Conservation (phyloP, 1,284 basidiomycete species). For the Irpex lacteus region DNA sequence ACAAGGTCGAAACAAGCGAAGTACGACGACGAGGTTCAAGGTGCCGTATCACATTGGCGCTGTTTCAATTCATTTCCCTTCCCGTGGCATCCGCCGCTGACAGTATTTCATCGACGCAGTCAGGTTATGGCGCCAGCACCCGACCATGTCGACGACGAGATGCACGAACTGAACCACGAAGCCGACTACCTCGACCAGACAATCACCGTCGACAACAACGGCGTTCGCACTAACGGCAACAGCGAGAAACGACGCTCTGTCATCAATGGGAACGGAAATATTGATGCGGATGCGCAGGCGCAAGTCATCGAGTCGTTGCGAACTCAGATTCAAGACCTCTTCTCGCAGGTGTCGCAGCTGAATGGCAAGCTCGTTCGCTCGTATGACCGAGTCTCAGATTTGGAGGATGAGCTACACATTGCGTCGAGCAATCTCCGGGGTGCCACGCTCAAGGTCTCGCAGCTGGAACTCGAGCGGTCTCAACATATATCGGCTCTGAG, state of each 20-base stretch:
- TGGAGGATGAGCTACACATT: constrained; percentile 88
- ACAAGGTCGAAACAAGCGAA: too few relatives aligned
- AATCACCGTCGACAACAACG: constrained; percentile 20
- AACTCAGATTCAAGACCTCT: constrained; percentile 80
- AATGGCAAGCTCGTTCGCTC: constrained; percentile 91
- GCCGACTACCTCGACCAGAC: constrained; percentile 31
- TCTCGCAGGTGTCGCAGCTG: constrained; percentile 86
- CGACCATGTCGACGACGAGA: constrained; percentile 24
- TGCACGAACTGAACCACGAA: constrained; percentile 31
- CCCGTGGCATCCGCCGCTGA: neutral
- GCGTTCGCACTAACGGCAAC: constrained; percentile 23
- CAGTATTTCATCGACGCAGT: neutral
- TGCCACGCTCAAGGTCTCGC: constrained; percentile 60
- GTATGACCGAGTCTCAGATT: constrained; percentile 88
- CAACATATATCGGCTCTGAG: constrained; percentile 79
- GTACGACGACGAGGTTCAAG: neutral
- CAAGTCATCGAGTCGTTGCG: constrained; percentile 79
- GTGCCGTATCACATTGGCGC: neutral
- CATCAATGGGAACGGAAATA: constrained; percentile 11
- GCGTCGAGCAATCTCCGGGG: constrained; percentile 54
- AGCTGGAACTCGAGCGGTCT: constrained; percentile 73
- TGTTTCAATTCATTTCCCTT: neutral
- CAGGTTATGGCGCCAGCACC: constrained; percentile 12
- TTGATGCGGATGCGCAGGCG: constrained; percentile 58
- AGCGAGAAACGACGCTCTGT: constrained; percentile 16